Conservation (phyloP, 441 rosid species). For the Corymbia calophylla region DNA sequence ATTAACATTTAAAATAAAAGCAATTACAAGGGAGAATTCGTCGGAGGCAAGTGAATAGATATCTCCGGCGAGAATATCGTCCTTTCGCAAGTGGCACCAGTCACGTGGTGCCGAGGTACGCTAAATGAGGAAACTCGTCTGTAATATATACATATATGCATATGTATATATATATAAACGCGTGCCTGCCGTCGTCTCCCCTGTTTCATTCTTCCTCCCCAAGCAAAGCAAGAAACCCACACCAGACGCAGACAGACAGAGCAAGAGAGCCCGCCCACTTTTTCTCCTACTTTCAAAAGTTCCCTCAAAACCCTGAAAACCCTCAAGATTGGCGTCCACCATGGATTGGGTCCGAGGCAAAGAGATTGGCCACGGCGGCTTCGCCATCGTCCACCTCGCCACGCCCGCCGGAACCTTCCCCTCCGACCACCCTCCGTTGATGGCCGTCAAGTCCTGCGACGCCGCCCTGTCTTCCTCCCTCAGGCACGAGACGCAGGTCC, state of each 20-base stretch:
- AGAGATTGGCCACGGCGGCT: not conserved
- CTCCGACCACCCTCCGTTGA: constrained; percentile 12
- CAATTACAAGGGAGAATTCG: too few species aligned
- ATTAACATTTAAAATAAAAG: not conserved
- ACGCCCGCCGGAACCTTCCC: not conserved
- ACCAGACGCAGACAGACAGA: not conserved
- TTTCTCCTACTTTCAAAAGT: not conserved
- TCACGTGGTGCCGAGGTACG: not conserved
- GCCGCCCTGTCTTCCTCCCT: constrained; percentile 21
- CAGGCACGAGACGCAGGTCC: constrained; percentile 35
- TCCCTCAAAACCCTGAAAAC: not conserved
- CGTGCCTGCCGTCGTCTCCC: not conserved
- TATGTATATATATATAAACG: too few species aligned
- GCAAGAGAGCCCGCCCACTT: not conserved
- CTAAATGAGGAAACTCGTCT: not conserved
- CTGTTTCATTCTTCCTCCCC: not conserved
- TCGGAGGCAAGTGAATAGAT: too few species aligned
- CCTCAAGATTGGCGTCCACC: not conserved
- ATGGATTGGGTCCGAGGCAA: not conserved
- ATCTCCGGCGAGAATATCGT: too few species aligned
- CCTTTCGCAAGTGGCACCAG: not conserved
- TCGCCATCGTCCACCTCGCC: not conserved
- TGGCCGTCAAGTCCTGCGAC: constrained; percentile 65
- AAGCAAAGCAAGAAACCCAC: not conserved
- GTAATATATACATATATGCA: too few species aligned